A percentile compares a stretch with the other conserved stretches of the same genome.
Evolutionary conservation across 371 early-diverging fungal species (phyloP).

Genomic region (Blakeslea trispora): DNA sequence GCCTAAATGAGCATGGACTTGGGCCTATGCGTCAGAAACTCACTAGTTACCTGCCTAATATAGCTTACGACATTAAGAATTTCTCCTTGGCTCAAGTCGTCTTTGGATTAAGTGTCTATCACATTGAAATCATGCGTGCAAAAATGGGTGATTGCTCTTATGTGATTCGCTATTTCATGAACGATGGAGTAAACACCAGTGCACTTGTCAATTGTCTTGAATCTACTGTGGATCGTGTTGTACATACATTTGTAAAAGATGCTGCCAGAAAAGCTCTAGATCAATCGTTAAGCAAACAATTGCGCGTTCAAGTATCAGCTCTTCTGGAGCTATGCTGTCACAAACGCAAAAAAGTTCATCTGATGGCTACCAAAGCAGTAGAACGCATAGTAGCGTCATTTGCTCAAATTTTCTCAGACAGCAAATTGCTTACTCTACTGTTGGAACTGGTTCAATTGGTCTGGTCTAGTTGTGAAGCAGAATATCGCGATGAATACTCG

Average conservation of each 20-base stretch:
- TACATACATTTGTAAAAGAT: conserved; percentile 57
- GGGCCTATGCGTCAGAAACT: conserved; percentile 38
- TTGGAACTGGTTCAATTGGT: conserved; percentile 78
- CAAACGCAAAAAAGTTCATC: conserved; percentile 69
- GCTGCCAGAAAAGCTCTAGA: conserved; percentile 51
- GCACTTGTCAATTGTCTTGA: conserved; percentile 61
- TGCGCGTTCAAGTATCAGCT: conserved; percentile 59
- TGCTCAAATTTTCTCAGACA: conserved; percentile 76
- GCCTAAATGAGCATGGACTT: conserved; percentile 55
- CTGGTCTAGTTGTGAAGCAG: conserved; percentile 83
- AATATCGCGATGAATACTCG: conserved; percentile 79
- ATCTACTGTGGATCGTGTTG: conserved; percentile 68
- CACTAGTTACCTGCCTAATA: conserved; percentile 35
- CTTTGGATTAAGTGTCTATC: conserved; percentile 84
- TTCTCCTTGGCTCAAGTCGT: conserved; percentile 75
- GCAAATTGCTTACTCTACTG: conserved; percentile 56
- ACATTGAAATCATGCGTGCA: conserved; percentile 83
- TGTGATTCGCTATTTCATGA: conserved; percentile 82
- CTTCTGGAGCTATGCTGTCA: conserved; percentile 70
- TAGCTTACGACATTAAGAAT: conserved; percentile 62
- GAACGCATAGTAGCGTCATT: conserved; percentile 60
- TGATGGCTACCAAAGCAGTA: conserved; percentile 57
- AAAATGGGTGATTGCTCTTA: conserved; percentile 68
- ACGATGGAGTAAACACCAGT: conserved; percentile 77
- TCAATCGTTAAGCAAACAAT: conserved; percentile 50